These are phyloP conservation scores for Metarhizium guizhouense DNA, from an alignment of 2,329 filamentous ascomycete species.

Conservation along the genomic window DNA sequence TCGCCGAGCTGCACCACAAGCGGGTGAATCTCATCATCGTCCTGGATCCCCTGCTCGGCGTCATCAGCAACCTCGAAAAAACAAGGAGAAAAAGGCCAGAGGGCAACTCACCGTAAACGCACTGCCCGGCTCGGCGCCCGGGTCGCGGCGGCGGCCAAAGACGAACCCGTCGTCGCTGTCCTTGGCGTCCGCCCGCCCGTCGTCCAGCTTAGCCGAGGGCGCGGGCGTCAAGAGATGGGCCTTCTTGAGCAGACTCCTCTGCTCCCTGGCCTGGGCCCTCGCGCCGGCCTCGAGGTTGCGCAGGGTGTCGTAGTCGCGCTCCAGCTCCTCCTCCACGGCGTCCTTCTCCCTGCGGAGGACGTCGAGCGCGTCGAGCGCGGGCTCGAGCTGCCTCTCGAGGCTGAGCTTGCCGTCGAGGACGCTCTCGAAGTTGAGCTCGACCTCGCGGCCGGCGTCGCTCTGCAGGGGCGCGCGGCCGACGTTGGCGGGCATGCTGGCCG, in stretches of 20 bases:
- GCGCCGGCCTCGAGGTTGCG: slow-evolving; percentile 46
- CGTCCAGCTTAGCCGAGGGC: slow-evolving; percentile 8
- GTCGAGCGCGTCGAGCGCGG: slow-evolving; percentile 52
- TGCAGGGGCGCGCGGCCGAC: slow-evolving; percentile 9
- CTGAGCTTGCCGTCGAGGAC: slow-evolving; percentile 49
- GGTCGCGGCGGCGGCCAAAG: slow-evolving; percentile 4
- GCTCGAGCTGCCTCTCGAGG: slow-evolving; percentile 51
- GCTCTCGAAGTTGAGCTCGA: slow-evolving; percentile 58
- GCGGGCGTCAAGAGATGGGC: slow-evolving; percentile 41
- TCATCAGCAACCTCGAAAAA: not conserved
- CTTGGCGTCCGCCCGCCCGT: slow-evolving; percentile 1
- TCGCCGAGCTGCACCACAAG: slow-evolving; percentile 40
- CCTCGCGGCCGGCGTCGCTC: slow-evolving; percentile 36
- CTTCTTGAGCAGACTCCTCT: slow-evolving; percentile 39
- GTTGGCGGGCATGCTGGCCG: slow-evolving; percentile 26
- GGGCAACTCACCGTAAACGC: slow-evolving; percentile 10
- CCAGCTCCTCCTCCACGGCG: slow-evolving; percentile 45
- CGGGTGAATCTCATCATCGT: slow-evolving; percentile 33
- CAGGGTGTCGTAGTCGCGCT: slow-evolving; percentile 44
- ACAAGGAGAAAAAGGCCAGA: not conserved
- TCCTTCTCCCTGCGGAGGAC: slow-evolving; percentile 50
- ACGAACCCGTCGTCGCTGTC: slow-evolving; percentile 3
- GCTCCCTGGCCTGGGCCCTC: slow-evolving; percentile 40
- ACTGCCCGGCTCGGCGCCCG: not conserved
- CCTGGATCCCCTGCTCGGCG: not conserved